A percentile compares a stretch with the other conserved stretches of the same genome.
Evolutionary conservation across 129 eudicot genomes (phyloP).

Genomic region (Helichrysum umbraculigerum): DNA sequence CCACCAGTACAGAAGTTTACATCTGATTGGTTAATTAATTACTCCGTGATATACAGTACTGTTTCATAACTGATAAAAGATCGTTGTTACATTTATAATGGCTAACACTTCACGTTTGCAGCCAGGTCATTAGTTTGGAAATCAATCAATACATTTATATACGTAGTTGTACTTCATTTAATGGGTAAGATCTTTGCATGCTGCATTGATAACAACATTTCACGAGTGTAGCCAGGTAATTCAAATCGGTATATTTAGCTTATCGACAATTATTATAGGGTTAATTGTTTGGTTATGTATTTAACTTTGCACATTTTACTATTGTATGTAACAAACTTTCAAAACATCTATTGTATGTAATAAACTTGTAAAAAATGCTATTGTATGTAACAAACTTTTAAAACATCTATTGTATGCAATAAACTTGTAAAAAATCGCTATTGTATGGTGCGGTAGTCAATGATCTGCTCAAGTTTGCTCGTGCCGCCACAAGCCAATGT

Average conservation of each 20-base stretch:
- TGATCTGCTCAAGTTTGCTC: too few species aligned
- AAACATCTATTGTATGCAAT: too few species aligned
- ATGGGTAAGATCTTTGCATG: conserved; percentile 26
- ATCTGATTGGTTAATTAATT: conserved; percentile 12
- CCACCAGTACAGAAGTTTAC: conserved; percentile 23
- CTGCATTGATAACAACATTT: conserved; percentile 28
- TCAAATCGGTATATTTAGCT: conserved; percentile 5
- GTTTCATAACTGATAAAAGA: not conserved
- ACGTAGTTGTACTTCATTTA: conserved; percentile 21
- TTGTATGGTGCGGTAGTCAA: too few species aligned
- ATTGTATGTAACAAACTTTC: too few species aligned
- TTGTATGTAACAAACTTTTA: too few species aligned
- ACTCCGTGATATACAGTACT: not conserved
- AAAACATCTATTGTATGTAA: too few species aligned
- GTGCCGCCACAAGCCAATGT: too few species aligned
- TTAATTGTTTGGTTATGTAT: too few species aligned
- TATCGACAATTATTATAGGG: not conserved
- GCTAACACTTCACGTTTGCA: conserved; percentile 26
- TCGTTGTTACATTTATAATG: conserved; percentile 15
- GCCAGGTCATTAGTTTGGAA: conserved; percentile 22
- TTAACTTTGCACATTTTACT: too few species aligned
- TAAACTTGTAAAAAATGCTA: too few species aligned
- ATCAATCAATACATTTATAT: not conserved
- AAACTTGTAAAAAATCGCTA: too few species aligned
- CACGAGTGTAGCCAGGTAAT: conserved; percentile 33